Percentiles rank a stretch among this genome's conserved stretches.
Conservation (phyloP, 257 asterid species). For the Osmanthus fragrans region DNA sequence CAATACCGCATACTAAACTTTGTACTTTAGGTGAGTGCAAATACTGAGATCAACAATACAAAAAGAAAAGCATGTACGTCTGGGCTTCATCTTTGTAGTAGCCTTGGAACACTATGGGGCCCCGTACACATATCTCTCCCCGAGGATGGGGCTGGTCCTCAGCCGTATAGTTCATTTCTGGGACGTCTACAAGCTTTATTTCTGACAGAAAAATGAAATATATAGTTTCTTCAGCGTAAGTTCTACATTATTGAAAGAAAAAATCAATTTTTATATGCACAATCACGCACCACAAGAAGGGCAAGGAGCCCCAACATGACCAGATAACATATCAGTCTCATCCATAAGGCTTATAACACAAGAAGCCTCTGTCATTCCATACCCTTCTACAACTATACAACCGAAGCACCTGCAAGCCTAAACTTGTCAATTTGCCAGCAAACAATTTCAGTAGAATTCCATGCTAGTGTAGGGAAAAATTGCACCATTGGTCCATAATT, state of each 20-base stretch:
- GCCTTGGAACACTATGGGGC: slow-evolving; percentile 74
- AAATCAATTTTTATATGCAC: not conserved
- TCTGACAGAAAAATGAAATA: slow-evolving; percentile 35
- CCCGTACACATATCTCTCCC: slow-evolving; percentile 86
- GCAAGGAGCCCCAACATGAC: slow-evolving; percentile 81
- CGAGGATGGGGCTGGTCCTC: slow-evolving; percentile 78
- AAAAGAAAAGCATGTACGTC: slow-evolving; percentile 42
- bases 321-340: slow-evolving; percentile 55
- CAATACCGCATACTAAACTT: not conserved
- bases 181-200: slow-evolving; percentile 77
- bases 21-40: not conserved
- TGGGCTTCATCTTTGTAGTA: slow-evolving; percentile 69
- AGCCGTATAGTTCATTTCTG: slow-evolving; percentile 79
- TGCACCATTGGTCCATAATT: not conserved
- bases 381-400: slow-evolving; percentile 65
- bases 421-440: not conserved
- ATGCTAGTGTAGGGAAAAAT: not conserved
- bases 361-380: slow-evolving; percentile 85
- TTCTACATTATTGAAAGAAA: not conserved
- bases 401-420: slow-evolving; percentile 63
- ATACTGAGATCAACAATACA: not conserved
- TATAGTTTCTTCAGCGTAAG: not conserved
- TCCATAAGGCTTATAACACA: slow-evolving; percentile 69
- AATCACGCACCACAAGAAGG: slow-evolving; percentile 67
- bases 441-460: not conserved